Evolutionary conservation across 2,329 filamentous ascomycete genomes (phyloP), one percentile per base, ranked within the genome.

Genomic region (Ceratocystis variospora): DNA sequence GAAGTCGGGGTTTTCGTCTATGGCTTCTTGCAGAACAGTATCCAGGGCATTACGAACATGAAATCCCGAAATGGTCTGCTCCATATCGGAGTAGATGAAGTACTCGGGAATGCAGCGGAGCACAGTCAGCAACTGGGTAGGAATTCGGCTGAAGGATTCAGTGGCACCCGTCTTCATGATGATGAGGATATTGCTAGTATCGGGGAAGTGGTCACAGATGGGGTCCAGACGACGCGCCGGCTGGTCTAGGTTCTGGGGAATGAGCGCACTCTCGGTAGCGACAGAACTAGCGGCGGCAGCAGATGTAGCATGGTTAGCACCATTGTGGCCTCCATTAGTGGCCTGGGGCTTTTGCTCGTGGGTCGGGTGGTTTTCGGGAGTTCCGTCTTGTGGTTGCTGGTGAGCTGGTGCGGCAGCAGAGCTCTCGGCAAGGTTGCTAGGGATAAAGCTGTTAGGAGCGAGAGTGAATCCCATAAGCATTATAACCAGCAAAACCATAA

Each of bases 81-180:
- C 75, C 66, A 85, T 75, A 69, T 87, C 83, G 48, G 80, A 81
- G 72, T 84, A 88, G 70, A 85, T 75, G 63, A 84, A 76, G 66
- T 79, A 80, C 62, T 83, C 76, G 62, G 76, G 73, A 7, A 80
- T 70, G 69, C 81, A 83, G 63, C 75, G 76, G 8, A 83, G 75
- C 0, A 77, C 77, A 5, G 82, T 83, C 70, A 82, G 73, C 25
- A 84, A 74, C 70, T 84, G 81, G 2, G 79, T 81, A 1, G 82
- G 80, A 1, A 85, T 72, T 59, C 78, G 79, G 37, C 77, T 74
- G 67, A 77, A 81, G 19, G 80, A 73, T 71, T 84, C 81, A 48
- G 79, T 81, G 1, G 81, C 81, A 45, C 82, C 81, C 2, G 82
- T 84, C 74, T 84, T 84, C 73, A 85, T 78, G 61, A 84, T 73